Conservation (phyloP, 371 early-diverging fungal species). For the Mucor circinelloides region DNA sequence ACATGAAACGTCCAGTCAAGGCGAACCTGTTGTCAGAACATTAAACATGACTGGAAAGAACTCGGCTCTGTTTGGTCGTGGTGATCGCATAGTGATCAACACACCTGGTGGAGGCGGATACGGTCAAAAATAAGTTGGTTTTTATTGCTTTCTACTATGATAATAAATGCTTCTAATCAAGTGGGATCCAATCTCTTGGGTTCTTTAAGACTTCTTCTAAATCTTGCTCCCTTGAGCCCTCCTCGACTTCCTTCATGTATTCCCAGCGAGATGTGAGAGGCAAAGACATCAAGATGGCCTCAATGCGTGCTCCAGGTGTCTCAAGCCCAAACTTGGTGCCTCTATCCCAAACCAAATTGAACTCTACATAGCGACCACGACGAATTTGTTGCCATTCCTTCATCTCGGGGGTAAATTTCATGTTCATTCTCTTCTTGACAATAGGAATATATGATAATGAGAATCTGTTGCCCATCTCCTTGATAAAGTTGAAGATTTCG, state of each 20-base stretch:
- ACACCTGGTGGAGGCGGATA: conserved; percentile 96
- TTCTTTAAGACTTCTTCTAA: conserved; percentile 78
- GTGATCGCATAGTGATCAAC: conserved; percentile 81
- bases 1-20: conserved; percentile 34
- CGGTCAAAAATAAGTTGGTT: conserved; percentile 21
- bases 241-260: conserved; percentile 73
- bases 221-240: conserved; percentile 70
- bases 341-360: conserved; percentile 83
- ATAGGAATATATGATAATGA: conserved; percentile 78
- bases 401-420: conserved; percentile 64
- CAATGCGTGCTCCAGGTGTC: conserved; percentile 83
- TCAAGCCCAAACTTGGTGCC: conserved; percentile 88
- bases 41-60: conserved; percentile 90
- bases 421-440: conserved; percentile 64
- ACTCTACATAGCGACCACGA: conserved; percentile 87
- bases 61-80: conserved; percentile 70
- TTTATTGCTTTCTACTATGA: background rate
- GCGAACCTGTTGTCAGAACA: conserved; percentile 31
- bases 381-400: conserved; percentile 84
- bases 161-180: conserved; percentile 19
- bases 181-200: conserved; percentile 82
- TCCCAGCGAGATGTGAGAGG: conserved; percentile 86
- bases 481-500: conserved; percentile 69
- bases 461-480: conserved; percentile 72
- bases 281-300: conserved; percentile 82